Evolutionary conservation across 108 stramenopile genomes (phyloP).

Genomic region (Aurantiochytrium sp.): DNA sequence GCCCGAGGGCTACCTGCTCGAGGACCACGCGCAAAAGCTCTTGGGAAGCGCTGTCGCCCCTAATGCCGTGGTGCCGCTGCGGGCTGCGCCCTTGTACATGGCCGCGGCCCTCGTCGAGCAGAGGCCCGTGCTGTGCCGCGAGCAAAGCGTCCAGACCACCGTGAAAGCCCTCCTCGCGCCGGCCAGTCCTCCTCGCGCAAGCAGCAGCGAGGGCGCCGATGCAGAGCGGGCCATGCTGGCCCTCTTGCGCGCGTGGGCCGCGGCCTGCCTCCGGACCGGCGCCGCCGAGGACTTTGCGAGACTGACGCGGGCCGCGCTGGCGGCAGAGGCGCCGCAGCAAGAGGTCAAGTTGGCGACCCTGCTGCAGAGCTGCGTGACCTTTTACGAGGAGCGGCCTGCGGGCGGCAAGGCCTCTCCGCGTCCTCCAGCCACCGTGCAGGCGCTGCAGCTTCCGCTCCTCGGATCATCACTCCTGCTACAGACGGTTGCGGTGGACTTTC

Average conservation of each 20-base stretch:
- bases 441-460: background rate
- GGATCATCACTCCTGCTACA: background rate
- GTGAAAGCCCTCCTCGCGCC: too few species aligned
- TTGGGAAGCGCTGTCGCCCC: too few species aligned
- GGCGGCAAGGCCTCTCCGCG: background rate
- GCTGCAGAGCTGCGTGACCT: background rate
- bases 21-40: too few species aligned
- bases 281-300: background rate
- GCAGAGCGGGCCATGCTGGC: background rate
- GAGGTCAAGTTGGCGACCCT: background rate
- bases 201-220: background rate
- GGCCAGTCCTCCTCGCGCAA: too few species aligned
- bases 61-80: too few species aligned
- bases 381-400: background rate
- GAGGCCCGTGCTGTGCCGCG: too few species aligned
- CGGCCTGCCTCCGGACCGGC: background rate
- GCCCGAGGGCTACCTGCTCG: too few species aligned
- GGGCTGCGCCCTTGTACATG: too few species aligned
- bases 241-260: background rate
- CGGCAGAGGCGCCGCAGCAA: too few species aligned
- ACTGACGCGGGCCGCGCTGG: background rate
- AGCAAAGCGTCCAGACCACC: too few species aligned
- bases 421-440: background rate
- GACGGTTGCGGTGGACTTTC: background rate
- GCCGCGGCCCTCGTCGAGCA: too few species aligned